Base-by-base conservation (phyloP, 2,329 filamentous ascomycete species). In the Penicillium sp. region DNA sequence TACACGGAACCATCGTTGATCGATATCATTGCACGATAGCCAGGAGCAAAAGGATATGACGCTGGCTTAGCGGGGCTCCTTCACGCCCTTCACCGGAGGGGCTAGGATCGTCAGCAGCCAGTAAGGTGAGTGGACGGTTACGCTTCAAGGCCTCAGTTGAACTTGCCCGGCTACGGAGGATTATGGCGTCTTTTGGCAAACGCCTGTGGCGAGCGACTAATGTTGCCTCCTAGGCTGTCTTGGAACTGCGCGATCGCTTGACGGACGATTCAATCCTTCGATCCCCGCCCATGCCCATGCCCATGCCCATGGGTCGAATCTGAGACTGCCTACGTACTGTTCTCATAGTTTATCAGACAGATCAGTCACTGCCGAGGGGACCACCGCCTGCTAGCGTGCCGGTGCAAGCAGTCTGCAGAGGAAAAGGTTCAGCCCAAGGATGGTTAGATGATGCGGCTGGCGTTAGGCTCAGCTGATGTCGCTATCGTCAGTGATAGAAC, bases 31-130 rank as follows among this genome's bases (percentile, higher is more conserved):
- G 45, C 33, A 40, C 35, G 43, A 47, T 46, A 53, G 30, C 18
- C 28, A 45, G 47, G 26, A 38, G 33, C 33, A 33, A 18, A 23
- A 30, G 38, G 24, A 47, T 50, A 58, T 59, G 56, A 58, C 56
- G 52, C 56, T 40, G 47, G n/a, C 35, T 47, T 24, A 52, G 56
- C 52, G 56, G 56, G 56, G 56, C 55, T 53, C 26, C 30, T 46
- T 43, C 14, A 55, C 46, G 26, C 18, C 40, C 11, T 26, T 51
- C 24, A 26, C 35, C 23, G 21, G 56, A 50, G 38, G 47, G 54
- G 52, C 52, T 55, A 42, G n/a, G 52, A 55, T 55, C 52, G 45
- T 55, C 52, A 54, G 52, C 43, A 53, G 33, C 24, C 42, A 46
- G 50, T 35, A 42, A 40, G 9, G 21, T 16, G 23, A 51, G 23